Conservation (phyloP, 106 monocot genomes). For the Apostasia ramifera region DNA sequence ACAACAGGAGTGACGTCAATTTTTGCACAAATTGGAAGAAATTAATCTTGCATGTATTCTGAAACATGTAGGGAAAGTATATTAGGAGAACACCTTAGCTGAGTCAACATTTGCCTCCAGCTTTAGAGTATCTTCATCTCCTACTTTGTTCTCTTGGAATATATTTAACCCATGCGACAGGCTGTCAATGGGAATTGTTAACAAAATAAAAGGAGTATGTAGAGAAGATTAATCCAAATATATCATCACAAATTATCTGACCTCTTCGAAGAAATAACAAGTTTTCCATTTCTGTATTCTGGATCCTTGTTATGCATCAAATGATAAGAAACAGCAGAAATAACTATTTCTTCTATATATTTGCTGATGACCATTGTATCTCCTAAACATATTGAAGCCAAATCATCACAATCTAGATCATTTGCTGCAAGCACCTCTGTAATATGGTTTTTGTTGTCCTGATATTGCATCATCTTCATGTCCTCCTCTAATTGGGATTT, state of each 20-base stretch:
- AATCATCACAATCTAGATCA: constrained; percentile 82
- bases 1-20: not conserved
- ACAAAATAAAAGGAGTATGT: constrained; percentile 6
- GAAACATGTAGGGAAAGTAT: not conserved
- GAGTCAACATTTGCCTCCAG: constrained; percentile 28
- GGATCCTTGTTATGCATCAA: constrained; percentile 71
- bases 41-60: not conserved
- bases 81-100: constrained; percentile 29
- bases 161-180: constrained; percentile 70
- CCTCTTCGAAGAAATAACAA: constrained; percentile 77
- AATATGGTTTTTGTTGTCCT: constrained; percentile 80
- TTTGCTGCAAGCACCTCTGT: constrained; percentile 65
- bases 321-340: constrained; percentile 75
- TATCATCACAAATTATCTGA: constrained; percentile 7
- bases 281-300: constrained; percentile 76
- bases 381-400: constrained; percentile 55
- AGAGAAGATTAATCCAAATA: constrained; percentile 3
- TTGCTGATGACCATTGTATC: constrained; percentile 58
- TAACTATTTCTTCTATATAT: constrained; percentile 78
- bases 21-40: constrained; percentile 2
- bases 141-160: constrained; percentile 63
- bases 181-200: constrained; percentile 25
- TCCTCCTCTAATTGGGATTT: constrained; percentile 79
- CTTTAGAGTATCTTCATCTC: constrained; percentile 38
- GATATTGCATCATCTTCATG: constrained; percentile 64